Base-by-base conservation (phyloP, 2,329 filamentous ascomycete genomes). In the Bipolaris bicolor region DNA sequence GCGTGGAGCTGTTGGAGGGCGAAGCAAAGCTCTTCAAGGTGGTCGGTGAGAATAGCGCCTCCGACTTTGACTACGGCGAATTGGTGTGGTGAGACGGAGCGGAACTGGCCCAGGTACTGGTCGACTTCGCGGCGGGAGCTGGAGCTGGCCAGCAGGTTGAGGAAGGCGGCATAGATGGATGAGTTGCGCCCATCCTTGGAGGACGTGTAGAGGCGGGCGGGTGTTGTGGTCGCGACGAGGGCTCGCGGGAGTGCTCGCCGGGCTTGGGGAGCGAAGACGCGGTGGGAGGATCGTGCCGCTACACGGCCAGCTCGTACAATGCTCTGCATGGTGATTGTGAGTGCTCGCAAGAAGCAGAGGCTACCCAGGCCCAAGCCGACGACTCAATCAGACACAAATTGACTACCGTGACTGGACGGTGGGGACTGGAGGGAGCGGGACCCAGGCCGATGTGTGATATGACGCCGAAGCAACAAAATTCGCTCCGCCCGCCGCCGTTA, bases 41-140 rank as follows among this genome's bases (percentile, higher is more conserved):
- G 90, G 75, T 98, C 93, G 59, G 92, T 96, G 71, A 99, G 85
- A 71, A 98, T 97, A 62, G 94, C 95, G 61, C 94, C 95, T 61
- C 94, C 95, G 54, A 98, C 94, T 83, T 99, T 99, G 79, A 99
- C 96, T 47, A 99, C 94, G 66, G 93, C 94, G 77, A 98, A 99
- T 75, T 96, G 92, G 81, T 98, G 93, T 34, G 92, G 96, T 43
- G 92, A 95, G 61, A 97, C 93, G 33, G 93, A 97, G 67, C 90
- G 95, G 83, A 99, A 99, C 77, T 98, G 92, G 66, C 93, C 95
- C 58, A 98, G 88, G 79, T 98, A 98, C 79, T 98, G 94, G 82
- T 97, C 91, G 63, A 96, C 92, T 81, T 99, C 94, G 60, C 94
- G 85, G 85, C 96, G 96, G 62, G 92, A 97, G 61, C 92, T 94